Conservation (phyloP, 495 filamentous ascomycete genomes). For the Podospora australis region DNA sequence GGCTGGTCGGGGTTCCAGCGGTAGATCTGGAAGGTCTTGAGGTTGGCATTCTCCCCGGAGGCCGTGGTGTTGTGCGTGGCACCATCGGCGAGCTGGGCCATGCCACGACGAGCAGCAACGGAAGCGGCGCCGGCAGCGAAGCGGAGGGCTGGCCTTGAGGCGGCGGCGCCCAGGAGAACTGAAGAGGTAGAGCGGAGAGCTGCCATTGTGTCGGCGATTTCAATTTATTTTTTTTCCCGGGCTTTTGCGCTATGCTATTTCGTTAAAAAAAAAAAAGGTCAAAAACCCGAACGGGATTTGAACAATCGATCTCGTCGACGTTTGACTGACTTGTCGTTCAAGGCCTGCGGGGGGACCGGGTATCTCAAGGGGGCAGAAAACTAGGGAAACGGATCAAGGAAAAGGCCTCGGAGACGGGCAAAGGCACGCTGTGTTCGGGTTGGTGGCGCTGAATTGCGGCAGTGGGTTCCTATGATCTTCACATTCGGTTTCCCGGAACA, state of each 20-base stretch:
- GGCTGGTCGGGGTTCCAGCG: constrained; percentile 95
- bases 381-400: no score
- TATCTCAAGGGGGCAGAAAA: constrained; percentile 3
- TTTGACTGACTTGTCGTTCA: not conserved
- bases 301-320: constrained; percentile 10
- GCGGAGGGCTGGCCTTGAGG: constrained; percentile 43
- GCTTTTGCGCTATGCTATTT: no score
- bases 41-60: constrained; percentile 46
- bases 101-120: constrained; percentile 35
- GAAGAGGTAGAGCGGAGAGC: constrained; percentile 64
- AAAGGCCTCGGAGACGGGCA: constrained; percentile 16
- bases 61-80: constrained; percentile 16
- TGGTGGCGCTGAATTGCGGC: constrained; percentile 19
- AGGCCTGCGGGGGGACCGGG: not conserved
- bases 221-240: no score
- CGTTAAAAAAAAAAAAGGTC: no score
- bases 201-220: constrained; percentile 64
- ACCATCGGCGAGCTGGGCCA: constrained; percentile 43
- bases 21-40: constrained; percentile 98
- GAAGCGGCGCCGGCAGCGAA: constrained; percentile 22
- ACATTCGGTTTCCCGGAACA: constrained; percentile 20
- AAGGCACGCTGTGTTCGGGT: constrained; percentile 8
- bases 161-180: constrained; percentile 53
- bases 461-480: constrained; percentile 17
- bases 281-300: no score